Evolutionary conservation across 164 flowering plant genomes (phyloP), one percentile per base, ranked within the genome.

Genomic region (Tetrastigma voinierianum): DNA sequence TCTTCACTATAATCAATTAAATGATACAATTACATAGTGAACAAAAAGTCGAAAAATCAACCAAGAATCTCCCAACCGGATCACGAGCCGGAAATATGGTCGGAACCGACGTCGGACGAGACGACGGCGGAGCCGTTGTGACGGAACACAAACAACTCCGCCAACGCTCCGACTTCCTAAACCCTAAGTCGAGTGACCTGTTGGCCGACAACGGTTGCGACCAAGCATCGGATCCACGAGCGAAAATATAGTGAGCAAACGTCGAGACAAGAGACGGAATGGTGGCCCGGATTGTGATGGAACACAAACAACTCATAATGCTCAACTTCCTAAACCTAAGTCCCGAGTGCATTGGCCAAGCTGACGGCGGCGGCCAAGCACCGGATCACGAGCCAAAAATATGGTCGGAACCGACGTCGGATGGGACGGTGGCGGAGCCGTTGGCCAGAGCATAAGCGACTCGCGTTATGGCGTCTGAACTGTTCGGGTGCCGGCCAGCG

Each of bases 401-500:
- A 25, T 78, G 90, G 76, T 89, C 90, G 43, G 87, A 83, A 14
- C 80, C 82, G 16, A 89, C 69, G 73, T 84, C 89, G 1, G 82
- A 73, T 52, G 71, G 32, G 46, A 83, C n/a, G n/a, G n/a, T 12
- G 6, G 62, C 20, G 2, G 89, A 77, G 61, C 79, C 49, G 25
- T 84, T 73, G n/a, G 59, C n/a, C 74, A 74, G 61, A 75, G 74
- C 15, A 90, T 70, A 72, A 81, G 82, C 18, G 94, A 81, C 69
- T 83, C 81, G n/a, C n/a, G n/a, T n/a, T n/a, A n/a, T n/a, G n/a
- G n/a, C 0, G 96, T 96, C 70, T 92, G 1, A 97, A 97, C 70
- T 92, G 97, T 64, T n/a, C n/a, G n/a, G n/a, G n/a, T 95, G 98
- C 19, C 88, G 88, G 20, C 92, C 97, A 40, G 92, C 98, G 17